phyloP scores from a whole-genome alignment of 73 alveolate species.

The Blepharisma stoltei region DNA sequence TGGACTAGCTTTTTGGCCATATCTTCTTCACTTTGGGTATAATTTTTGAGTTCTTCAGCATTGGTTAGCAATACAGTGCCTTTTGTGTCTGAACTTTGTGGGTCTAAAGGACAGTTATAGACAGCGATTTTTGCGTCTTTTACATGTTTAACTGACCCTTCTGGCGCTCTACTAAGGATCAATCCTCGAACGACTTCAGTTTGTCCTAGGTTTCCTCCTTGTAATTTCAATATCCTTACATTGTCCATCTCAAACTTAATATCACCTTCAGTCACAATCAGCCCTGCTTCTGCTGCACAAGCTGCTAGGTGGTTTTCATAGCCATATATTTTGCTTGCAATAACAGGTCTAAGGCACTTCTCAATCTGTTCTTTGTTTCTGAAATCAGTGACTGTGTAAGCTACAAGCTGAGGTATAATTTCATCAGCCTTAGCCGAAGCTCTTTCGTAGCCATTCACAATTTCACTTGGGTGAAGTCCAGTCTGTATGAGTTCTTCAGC shows the following conservation, averaged over 20 bases:
- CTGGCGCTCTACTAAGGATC: constrained; percentile 84
- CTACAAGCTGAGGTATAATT: constrained; percentile 64
- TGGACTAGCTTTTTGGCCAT: constrained; percentile 82
- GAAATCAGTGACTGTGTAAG: constrained; percentile 71
- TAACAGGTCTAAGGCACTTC: constrained; percentile 78
- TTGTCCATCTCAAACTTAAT: constrained; percentile 87
- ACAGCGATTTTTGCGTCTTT: constrained; percentile 93
- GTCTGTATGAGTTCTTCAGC: constrained; percentile 91
- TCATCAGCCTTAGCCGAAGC: constrained; percentile 86
- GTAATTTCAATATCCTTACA: constrained; percentile 90
- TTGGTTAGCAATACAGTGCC: constrained; percentile 94
- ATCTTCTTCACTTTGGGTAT: constrained; percentile 76
- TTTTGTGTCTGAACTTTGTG: constrained; percentile 95
- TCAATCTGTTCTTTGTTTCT: constrained; percentile 70
- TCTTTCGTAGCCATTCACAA: constrained; percentile 93
- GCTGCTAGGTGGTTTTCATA: constrained; percentile 81
- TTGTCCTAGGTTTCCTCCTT: constrained; percentile 92
- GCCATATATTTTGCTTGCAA: constrained; percentile 87
- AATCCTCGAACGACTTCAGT: constrained; percentile 88
- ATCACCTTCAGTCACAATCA: constrained; percentile 50
- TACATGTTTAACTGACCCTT: constrained; percentile 85
- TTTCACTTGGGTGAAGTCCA: constrained; percentile 95
- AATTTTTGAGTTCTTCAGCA: constrained; percentile 87
- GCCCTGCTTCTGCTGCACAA: constrained; percentile 81
- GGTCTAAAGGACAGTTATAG: constrained; percentile 91